phyloP scores from a whole-genome alignment of 2,329 filamentous ascomycete genomes.

The Sclerotinia spermophila region DNA sequence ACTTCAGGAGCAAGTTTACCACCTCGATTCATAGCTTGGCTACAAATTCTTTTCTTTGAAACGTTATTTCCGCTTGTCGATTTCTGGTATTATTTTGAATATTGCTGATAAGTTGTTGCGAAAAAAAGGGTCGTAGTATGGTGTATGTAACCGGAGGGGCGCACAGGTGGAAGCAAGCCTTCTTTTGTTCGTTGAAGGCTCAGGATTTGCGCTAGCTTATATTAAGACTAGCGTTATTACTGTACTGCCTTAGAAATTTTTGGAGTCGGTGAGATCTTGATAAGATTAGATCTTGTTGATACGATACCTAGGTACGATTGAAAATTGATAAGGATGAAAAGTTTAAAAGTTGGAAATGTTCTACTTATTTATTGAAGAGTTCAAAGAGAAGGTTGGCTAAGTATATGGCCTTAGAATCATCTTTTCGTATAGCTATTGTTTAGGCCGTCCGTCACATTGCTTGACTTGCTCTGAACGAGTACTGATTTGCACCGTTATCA shows the following conservation, averaged over 20 bases:
- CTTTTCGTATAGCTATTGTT: not conserved
- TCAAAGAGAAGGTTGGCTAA: not conserved
- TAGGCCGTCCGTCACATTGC: not conserved
- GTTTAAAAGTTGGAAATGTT: not conserved
- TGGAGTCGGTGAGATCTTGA: constrained; percentile 7
- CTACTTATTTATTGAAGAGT: not conserved
- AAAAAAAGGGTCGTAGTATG: constrained; percentile 16
- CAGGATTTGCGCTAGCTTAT: constrained; percentile 1
- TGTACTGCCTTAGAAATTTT: constrained; percentile 6
- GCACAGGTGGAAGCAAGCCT: constrained; percentile 16
- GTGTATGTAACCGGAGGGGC: constrained; percentile 15
- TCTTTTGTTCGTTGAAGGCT: constrained; percentile 17
- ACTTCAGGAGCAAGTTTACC: constrained; percentile 99
- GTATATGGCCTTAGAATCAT: not conserved
- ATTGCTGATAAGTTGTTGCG: constrained; percentile 14
- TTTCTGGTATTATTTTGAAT: constrained; percentile 19
- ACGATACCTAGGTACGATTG: not conserved
- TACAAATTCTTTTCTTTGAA: constrained; percentile 26
- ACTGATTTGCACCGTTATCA: not conserved
- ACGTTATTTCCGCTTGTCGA: constrained; percentile 18
- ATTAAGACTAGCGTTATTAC: not conserved
- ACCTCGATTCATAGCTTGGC: constrained; percentile 88
- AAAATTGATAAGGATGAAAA: not conserved
- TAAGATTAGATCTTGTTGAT: constrained; percentile 12
- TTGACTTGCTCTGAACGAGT: not conserved